A percentile compares a stretch with the other conserved stretches of the same genome.
phyloP scores from a whole-genome alignment of 345 rosid species.

The Citrus trifoliata region DNA sequence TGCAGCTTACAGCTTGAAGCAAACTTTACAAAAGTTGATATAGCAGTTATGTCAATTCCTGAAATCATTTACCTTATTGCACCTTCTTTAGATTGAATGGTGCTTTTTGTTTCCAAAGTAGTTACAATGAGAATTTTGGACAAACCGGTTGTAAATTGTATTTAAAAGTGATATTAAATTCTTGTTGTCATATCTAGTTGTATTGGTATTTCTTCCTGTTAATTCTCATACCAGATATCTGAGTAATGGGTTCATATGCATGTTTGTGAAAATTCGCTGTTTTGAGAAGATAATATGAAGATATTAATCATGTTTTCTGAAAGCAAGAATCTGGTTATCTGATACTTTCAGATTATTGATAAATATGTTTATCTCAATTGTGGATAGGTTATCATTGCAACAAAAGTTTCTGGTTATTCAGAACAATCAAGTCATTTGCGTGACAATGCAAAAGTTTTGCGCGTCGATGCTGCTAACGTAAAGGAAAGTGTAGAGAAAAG shows the following conservation, averaged over 20 bases:
- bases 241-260: not conserved
- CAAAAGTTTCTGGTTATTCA: conserved; percentile 86
- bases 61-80: not conserved
- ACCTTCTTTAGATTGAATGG: not conserved
- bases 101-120: not conserved
- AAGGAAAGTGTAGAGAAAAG: conserved; percentile 95
- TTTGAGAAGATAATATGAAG: not conserved
- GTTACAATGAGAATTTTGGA: not conserved
- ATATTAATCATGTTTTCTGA: conserved; percentile 1
- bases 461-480: conserved; percentile 86
- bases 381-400: conserved; percentile 79
- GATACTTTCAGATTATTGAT: not conserved
- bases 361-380: conserved; percentile 9
- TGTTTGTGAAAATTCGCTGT: not conserved
- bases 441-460: conserved; percentile 52
- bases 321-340: not conserved
- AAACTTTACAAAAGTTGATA: not conserved
- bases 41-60: not conserved
- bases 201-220: not conserved
- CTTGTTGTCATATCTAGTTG: not conserved
- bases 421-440: conserved; percentile 57
- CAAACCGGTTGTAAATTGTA: not conserved
- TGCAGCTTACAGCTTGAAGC: not conserved
- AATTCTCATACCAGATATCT: conserved; percentile 4
- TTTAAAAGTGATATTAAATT: not conserved